These are phyloP conservation scores for Thelonectria rubi DNA, from an alignment of 2,329 filamentous ascomycete genomes.

Conservation along the genomic window DNA sequence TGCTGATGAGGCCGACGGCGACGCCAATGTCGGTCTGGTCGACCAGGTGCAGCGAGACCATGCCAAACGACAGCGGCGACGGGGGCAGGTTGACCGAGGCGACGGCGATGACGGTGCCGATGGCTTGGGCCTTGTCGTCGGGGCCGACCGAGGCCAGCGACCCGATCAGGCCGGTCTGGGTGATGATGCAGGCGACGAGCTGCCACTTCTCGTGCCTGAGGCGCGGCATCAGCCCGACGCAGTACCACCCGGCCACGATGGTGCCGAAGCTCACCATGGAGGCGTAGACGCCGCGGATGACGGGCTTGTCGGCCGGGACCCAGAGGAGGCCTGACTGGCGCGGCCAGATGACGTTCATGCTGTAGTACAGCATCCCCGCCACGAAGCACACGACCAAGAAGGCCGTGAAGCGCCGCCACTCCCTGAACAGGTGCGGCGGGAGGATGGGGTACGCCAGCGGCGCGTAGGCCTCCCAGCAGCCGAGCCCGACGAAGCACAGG, in stretches of 20 bases:
- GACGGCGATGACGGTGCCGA: conserved; percentile 42
- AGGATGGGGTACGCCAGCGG: conserved; percentile 36
- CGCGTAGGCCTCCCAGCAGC: conserved; percentile 33
- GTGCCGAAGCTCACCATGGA: conserved; percentile 37
- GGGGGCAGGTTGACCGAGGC: conserved; percentile 42
- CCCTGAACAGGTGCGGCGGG: conserved; percentile 36
- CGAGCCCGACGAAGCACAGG: conserved; percentile 29
- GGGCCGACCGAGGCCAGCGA: conserved; percentile 45
- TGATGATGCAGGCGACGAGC: conserved; percentile 41
- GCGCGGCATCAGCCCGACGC: conserved; percentile 39
- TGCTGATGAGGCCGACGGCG: conserved; percentile 46
- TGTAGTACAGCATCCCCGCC: conserved; percentile 42
- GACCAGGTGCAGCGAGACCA: conserved; percentile 46
- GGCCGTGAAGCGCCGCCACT: conserved; percentile 35
- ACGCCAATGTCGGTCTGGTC: conserved; percentile 49
- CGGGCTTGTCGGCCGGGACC: conserved; percentile 35
- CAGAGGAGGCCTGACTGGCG: conserved; percentile 38
- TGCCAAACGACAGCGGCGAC: conserved; percentile 44
- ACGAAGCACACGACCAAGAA: conserved; percentile 29
- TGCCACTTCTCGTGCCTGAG: conserved; percentile 44
- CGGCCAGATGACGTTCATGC: conserved; percentile 38
- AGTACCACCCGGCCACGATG: conserved; percentile 39
- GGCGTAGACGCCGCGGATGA: conserved; percentile 39
- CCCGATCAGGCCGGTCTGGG: conserved; percentile 46
- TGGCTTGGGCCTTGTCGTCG: conserved; percentile 45